A percentile compares a stretch with the other conserved stretches of the same genome.
Conservation (phyloP, 805 yeast species). For the Candida suzukii region DNA sequence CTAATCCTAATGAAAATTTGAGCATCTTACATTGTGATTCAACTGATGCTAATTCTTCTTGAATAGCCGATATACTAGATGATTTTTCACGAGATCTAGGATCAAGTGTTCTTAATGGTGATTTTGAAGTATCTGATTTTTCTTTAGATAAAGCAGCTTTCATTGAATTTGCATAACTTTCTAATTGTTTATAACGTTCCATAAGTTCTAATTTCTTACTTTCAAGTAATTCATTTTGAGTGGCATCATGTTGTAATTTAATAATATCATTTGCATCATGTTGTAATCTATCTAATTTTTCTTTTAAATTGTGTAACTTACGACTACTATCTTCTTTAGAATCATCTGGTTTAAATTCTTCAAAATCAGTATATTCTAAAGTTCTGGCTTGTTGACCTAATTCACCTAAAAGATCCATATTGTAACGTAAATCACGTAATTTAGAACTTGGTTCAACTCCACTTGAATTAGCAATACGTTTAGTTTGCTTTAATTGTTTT, state of each 20-base stretch:
- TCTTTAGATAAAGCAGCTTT: slow-evolving; percentile 13
- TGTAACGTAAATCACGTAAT: slow-evolving; percentile 65
- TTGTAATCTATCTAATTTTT: slow-evolving; percentile 55
- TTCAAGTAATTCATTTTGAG: slow-evolving; percentile 45
- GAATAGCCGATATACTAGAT: slow-evolving; percentile 4
- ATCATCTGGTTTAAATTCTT: slow-evolving; percentile 28
- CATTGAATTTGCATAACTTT: slow-evolving; percentile 27
- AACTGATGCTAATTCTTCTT: slow-evolving; percentile 15
- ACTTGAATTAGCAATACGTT: slow-evolving; percentile 31
- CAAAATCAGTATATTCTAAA: slow-evolving; percentile 80
- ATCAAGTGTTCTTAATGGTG: slow-evolving; percentile 18
- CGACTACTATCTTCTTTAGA: slow-evolving; percentile 37
- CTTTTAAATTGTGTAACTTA: slow-evolving; percentile 48
- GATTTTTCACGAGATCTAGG: slow-evolving; percentile 16
- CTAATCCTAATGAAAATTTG: slow-evolving; percentile 17
- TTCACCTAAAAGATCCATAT: slow-evolving; percentile 78
- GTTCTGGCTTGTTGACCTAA: slow-evolving; percentile 83
- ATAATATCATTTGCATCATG: slow-evolving; percentile 71
- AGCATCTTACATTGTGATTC: slow-evolving; percentile 20
- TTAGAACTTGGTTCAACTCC: slow-evolving; percentile 72
- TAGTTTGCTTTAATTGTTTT: slow-evolving; percentile 34
- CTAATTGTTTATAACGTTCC: slow-evolving; percentile 66
- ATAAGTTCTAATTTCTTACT: slow-evolving; percentile 60
- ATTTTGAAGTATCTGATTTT: not conserved
- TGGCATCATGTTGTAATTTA: slow-evolving; percentile 47